phyloP scores from a whole-genome alignment of 2,329 filamentous ascomycete species.

The Aschersonia sp. region DNA sequence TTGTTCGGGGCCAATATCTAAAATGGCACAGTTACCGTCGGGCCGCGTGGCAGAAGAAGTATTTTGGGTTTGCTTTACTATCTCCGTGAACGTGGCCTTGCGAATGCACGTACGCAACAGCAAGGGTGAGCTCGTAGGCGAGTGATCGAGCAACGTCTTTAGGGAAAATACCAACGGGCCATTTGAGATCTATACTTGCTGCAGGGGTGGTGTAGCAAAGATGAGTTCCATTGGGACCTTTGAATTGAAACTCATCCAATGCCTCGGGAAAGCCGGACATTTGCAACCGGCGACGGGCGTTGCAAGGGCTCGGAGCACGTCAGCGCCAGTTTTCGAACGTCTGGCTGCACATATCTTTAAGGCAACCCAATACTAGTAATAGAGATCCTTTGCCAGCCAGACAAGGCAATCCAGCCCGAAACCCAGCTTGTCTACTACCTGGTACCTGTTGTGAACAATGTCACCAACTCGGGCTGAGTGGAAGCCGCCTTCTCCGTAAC shows the following conservation, averaged over 20 bases:
- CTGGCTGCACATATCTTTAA: background rate
- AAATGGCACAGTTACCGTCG: background rate
- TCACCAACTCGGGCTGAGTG: background rate
- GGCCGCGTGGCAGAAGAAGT: no score
- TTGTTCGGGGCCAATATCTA: background rate
- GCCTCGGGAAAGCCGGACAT: conserved; percentile 3
- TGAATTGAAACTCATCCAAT: conserved; percentile 10
- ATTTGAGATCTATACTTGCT: conserved; percentile 10
- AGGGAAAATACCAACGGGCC: conserved; percentile 5
- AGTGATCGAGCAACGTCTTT: conserved; percentile 13
- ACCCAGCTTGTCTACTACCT: background rate
- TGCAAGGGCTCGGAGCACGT: background rate
- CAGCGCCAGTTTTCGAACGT: background rate
- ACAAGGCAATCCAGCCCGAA: background rate
- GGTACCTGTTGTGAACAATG: background rate
- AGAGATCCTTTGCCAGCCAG: background rate
- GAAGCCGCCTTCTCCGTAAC: background rate
- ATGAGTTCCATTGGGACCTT: conserved; percentile 15
- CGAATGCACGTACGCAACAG: conserved; percentile 14
- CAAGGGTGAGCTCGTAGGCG: conserved; percentile 13
- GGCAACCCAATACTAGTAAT: background rate
- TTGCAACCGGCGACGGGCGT: background rate
- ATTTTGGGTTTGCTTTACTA: background rate
- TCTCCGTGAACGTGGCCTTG: conserved; percentile 17
- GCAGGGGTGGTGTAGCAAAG: conserved; percentile 10